These are phyloP conservation scores for Marasmius oreades DNA, from an alignment of 1,284 basidiomycete genomes.

Conservation along the genomic window DNA sequence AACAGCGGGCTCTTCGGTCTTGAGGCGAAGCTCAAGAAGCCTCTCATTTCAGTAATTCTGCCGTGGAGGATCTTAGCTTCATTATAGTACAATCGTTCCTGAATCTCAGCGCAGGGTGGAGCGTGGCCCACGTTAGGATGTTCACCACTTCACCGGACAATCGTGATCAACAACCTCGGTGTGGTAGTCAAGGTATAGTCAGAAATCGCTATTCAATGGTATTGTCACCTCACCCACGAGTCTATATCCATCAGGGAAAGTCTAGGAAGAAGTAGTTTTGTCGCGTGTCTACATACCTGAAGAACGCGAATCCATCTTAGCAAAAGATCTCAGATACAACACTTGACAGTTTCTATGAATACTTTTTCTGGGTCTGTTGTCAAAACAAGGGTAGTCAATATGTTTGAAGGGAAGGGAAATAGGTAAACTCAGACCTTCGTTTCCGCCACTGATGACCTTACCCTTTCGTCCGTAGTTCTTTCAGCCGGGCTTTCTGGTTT, in stretches of 20 bases:
- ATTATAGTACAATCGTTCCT: not conserved
- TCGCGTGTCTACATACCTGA: not conserved
- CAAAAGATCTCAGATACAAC: not conserved
- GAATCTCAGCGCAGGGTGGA: not conserved
- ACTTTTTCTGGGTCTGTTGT: not conserved
- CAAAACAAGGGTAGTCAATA: not conserved
- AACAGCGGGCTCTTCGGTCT: no score
- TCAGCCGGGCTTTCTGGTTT: no score
- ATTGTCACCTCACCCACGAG: no score
- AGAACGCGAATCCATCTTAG: not conserved
- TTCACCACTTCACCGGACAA: not conserved
- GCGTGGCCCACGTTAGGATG: no score
- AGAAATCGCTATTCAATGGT: no score
- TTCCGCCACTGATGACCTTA: no score
- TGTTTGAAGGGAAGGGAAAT: no score
- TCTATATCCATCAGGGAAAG: conserved; percentile 1
- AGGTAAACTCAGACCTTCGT: no score
- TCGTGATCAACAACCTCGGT: no score
- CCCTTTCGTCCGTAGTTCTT: no score
- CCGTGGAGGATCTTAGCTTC: not conserved
- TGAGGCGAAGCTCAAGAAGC: no score
- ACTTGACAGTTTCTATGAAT: not conserved
- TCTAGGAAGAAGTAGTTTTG: not conserved
- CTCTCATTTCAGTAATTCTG: not conserved
- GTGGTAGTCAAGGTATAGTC: no score